Conservation (phyloP, 768 basidiomycete species). For the Lentinula sp. region DNA sequence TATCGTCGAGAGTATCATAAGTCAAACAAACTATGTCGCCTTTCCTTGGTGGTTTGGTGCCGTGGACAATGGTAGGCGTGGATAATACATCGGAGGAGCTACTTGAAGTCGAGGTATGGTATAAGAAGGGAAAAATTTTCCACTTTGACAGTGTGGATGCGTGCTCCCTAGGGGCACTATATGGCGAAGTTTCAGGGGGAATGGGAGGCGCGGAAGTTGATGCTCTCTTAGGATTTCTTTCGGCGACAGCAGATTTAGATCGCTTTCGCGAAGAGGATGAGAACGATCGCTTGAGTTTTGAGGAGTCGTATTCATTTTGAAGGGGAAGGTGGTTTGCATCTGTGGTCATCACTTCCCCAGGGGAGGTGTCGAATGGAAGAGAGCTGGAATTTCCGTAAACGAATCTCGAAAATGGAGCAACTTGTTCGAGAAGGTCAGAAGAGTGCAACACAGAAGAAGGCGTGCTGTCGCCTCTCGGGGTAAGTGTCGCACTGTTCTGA, state of each 20-base stretch:
- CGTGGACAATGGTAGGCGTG: slow-evolving; percentile 8
- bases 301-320: background rate
- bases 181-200: background rate
- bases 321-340: background rate
- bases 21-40: slow-evolving; percentile 71
- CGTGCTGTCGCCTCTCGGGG: slow-evolving; percentile 12
- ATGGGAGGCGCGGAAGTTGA: slow-evolving; percentile 9
- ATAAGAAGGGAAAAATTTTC: slow-evolving; percentile 38
- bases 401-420: slow-evolving; percentile 17
- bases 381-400: slow-evolving; percentile 10
- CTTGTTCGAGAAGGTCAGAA: slow-evolving; percentile 14
- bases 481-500: slow-evolving; percentile 1
- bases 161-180: slow-evolving; percentile 5
- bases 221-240: slow-evolving; percentile 10
- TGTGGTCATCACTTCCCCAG: background rate
- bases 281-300: background rate
- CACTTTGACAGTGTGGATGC: slow-evolving; percentile 25
- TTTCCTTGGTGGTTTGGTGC: slow-evolving; percentile 29
- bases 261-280: slow-evolving; percentile 4
- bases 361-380: background rate
- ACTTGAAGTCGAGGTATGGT: slow-evolving; percentile 22
- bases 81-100: slow-evolving; percentile 9
- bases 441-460: slow-evolving; percentile 18
- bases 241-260: background rate
- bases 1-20: slow-evolving; percentile 73